Percentiles rank a stretch among this genome's conserved stretches.
Evolutionary conservation across 306 rosid species (phyloP).

Genomic region (Cucurbita ficifolia): DNA sequence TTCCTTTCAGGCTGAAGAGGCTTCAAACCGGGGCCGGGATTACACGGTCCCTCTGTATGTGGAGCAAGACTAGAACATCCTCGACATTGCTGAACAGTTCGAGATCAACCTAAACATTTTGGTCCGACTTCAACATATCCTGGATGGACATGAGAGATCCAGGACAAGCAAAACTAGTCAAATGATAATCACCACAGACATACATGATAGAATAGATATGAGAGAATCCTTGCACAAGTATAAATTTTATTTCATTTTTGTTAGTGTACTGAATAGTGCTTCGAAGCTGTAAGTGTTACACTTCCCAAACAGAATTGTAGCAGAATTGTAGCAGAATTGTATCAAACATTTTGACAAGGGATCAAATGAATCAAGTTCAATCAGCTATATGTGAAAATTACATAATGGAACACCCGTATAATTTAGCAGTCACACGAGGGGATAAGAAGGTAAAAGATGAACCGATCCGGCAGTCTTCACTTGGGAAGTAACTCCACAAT

Average conservation of each 20-base stretch:
- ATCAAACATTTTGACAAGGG: neutral
- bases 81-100: neutral
- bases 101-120: neutral
- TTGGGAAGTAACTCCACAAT: neutral
- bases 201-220: neutral
- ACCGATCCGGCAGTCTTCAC: neutral
- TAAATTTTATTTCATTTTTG: neutral
- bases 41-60: neutral
- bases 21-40: conserved; percentile 13
- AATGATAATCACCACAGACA: neutral
- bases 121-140: too few relatives aligned
- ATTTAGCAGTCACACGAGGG: neutral
- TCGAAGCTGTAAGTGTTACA: neutral
- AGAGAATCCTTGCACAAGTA: neutral
- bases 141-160: too few relatives aligned
- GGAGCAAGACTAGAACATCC: neutral
- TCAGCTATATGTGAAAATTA: conserved; percentile 1
- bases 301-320: neutral
- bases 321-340: neutral
- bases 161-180: neutral
- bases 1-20: conserved; percentile 18
- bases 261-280: neutral
- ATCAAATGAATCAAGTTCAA: conserved; percentile 2
- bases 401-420: conserved; percentile 2
- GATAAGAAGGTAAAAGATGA: neutral